Evolutionary conservation across 23 red algal genomes (phyloP).

Genomic region (Gracilaria caudata): DNA sequence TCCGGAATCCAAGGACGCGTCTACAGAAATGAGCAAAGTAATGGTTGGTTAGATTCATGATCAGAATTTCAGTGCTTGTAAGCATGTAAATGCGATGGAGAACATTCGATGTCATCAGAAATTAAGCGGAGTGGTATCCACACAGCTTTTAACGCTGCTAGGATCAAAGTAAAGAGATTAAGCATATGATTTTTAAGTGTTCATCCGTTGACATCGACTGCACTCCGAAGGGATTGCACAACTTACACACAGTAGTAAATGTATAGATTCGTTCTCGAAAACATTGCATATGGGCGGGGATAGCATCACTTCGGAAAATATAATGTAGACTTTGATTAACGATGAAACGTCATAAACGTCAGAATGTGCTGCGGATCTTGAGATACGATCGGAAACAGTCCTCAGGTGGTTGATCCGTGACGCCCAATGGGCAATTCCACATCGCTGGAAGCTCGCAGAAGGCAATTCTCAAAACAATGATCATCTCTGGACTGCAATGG

Average conservation of each 20-base stretch:
- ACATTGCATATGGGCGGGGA: neutral
- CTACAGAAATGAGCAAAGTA: neutral
- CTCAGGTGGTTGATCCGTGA: slow-evolving; percentile 72
- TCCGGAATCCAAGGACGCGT: neutral
- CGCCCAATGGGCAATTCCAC: slow-evolving; percentile 33
- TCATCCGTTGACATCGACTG: slow-evolving; percentile 50
- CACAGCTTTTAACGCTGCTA: slow-evolving; percentile 48
- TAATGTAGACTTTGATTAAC: neutral
- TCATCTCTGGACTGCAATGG: slow-evolving; percentile 8
- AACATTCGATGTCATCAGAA: slow-evolving; percentile 41
- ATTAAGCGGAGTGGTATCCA: slow-evolving; percentile 60
- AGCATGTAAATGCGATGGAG: neutral
- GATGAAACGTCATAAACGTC: neutral
- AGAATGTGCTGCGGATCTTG: neutral
- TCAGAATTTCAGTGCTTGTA: neutral
- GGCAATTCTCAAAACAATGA: slow-evolving; percentile 21
- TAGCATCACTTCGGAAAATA: neutral
- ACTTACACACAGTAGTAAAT: neutral
- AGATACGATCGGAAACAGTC: neutral
- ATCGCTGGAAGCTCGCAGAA: slow-evolving; percentile 16
- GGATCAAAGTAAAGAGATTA: slow-evolving; percentile 80
- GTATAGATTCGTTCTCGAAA: too few relatives aligned
- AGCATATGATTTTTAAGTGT: slow-evolving; percentile 29
- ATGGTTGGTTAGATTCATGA: neutral
- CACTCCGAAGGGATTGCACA: neutral